Evolutionary conservation across 208 protist genomes (phyloP).

Genomic region (Trypanosoma theileri): DNA sequence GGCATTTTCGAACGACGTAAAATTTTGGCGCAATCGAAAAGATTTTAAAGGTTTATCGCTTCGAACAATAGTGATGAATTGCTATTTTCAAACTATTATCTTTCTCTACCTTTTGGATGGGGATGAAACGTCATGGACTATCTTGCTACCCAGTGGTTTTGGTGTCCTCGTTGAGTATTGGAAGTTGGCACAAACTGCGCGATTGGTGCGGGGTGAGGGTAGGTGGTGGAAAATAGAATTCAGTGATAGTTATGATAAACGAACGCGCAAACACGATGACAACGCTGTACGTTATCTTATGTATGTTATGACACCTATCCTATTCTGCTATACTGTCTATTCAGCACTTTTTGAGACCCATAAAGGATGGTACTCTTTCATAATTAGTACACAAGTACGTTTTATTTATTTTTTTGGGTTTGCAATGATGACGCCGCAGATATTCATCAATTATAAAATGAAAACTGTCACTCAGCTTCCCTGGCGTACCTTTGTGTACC

Average conservation of each 20-base stretch:
- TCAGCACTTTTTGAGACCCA: conserved; percentile 93
- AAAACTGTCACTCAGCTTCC: conserved; percentile 98
- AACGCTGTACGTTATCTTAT: conserved; percentile 94
- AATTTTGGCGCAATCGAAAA: conserved; percentile 89
- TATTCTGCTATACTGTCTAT: conserved; percentile 94
- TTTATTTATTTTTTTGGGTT: conserved; percentile 96
- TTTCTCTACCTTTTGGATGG: conserved; percentile 98
- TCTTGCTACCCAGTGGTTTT: conserved; percentile 89
- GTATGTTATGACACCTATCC: conserved; percentile 91
- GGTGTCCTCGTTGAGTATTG: conserved; percentile 95
- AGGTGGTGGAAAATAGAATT: conserved; percentile 56
- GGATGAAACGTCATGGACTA: conserved; percentile 93
- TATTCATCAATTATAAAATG: conserved; percentile 99
- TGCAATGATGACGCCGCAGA: conserved; percentile 98
- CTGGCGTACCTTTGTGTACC: conserved; percentile 98
- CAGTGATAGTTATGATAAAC: conserved; percentile 64
- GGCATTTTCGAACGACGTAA: conserved; percentile 97
- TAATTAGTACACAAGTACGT: conserved; percentile 81
- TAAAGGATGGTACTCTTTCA: conserved; percentile 94
- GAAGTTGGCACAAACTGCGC: conserved; percentile 94
- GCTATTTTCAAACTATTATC: conserved; percentile 94
- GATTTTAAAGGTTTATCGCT: conserved; percentile 96
- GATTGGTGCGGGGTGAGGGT: conserved; percentile 21
- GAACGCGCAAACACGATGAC: conserved; percentile 90
- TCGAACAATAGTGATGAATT: conserved; percentile 93